A percentile compares a stretch with the other conserved stretches of the same genome.
Conservation (phyloP, 2,329 filamentous ascomycete genomes). For the Stemphylium lycopersici region DNA sequence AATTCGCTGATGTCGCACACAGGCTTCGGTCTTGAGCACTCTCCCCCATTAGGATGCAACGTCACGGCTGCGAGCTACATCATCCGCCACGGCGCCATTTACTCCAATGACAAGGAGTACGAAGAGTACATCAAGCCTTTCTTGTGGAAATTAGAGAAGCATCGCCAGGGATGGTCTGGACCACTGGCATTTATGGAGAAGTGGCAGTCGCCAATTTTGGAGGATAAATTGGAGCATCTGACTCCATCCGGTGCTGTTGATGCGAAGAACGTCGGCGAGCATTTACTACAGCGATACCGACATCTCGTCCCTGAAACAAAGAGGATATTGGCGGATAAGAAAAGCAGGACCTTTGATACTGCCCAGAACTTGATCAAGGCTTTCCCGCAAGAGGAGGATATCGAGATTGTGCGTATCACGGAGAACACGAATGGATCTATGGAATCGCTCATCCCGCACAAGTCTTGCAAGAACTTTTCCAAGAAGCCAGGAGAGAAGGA, state of each 20-base stretch:
- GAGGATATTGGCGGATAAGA: slow-evolving; percentile 44
- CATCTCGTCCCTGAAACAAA: slow-evolving; percentile 52
- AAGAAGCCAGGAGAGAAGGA: slow-evolving; percentile 41
- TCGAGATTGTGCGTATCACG: slow-evolving; percentile 43
- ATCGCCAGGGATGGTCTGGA: slow-evolving; percentile 59
- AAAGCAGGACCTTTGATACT: slow-evolving; percentile 45
- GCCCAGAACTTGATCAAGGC: slow-evolving; percentile 38
- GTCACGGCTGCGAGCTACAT: slow-evolving; percentile 57
- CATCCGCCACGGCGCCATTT: slow-evolving; percentile 57
- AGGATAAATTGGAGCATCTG: slow-evolving; percentile 54
- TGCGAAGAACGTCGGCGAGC: slow-evolving; percentile 63
- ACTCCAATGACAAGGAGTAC: slow-evolving; percentile 59
- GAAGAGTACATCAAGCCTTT: slow-evolving; percentile 58
- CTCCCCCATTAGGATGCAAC: slow-evolving; percentile 56
- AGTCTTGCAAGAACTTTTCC: slow-evolving; percentile 42
- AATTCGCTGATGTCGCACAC: background rate
- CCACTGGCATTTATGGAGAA: slow-evolving; percentile 61
- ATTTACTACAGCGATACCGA: slow-evolving; percentile 63
- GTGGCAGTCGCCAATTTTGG: slow-evolving; percentile 63
- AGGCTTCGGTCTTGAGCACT: slow-evolving; percentile 52
- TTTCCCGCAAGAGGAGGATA: slow-evolving; percentile 36
- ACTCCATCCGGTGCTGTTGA: slow-evolving; percentile 52
- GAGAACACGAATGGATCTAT: slow-evolving; percentile 38
- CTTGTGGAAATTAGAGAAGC: slow-evolving; percentile 62
- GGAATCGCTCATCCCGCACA: slow-evolving; percentile 43